Evolutionary conservation across 2,329 filamentous ascomycete genomes (phyloP), one percentile per base, ranked within the genome.

Genomic region (Pestalotiopsis sp.): DNA sequence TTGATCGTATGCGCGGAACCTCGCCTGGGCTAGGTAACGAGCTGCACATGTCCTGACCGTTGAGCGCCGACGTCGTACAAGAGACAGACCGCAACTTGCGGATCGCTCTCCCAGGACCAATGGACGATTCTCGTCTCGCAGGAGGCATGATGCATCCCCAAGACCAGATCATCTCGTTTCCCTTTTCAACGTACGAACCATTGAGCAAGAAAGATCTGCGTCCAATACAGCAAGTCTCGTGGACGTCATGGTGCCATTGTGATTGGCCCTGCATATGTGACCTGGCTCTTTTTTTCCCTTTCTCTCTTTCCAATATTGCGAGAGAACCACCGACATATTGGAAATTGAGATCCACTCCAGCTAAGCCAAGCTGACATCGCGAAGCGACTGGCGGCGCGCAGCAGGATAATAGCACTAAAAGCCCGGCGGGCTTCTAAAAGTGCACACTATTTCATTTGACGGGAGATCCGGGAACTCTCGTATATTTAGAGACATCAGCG

Each of bases 231-330:
- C 45, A 20, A 52, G 45, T 60, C 23, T 60, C 25, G 57, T 27
- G 25, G 17, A 17, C 57, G 59, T 61, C 25, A 38, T 61, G 59
- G 36, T 61, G 27, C 13, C 12, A 61, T 17, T 39, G 59, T 61
- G 59, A 61, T 61, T 20, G 31, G n/a, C 27, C 27, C 17, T 61
- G 59, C 59, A 61, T 61, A 39, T 39, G 59, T 61, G 59, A 61
- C 31, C 59, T 20, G 31, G n/a, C 27, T 7, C 14, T n/a, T n/a
- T n/a, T n/a, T 9, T 52, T 52, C 2, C 27, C 27, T 52, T 52
- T 20, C 7, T n/a, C 17, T 45, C 17, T 45, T n/a, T 39, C 20
- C 59, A 61, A 41, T 41, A 61, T 61, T 36, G 59, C 36, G 41
- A 23, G 25, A 27, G 17, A 61, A 61, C 13, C 39, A 45, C 39